phyloP scores from a whole-genome alignment of 2,329 filamentous ascomycete genomes.

The Hawksworthiomyces lignivorus region DNA sequence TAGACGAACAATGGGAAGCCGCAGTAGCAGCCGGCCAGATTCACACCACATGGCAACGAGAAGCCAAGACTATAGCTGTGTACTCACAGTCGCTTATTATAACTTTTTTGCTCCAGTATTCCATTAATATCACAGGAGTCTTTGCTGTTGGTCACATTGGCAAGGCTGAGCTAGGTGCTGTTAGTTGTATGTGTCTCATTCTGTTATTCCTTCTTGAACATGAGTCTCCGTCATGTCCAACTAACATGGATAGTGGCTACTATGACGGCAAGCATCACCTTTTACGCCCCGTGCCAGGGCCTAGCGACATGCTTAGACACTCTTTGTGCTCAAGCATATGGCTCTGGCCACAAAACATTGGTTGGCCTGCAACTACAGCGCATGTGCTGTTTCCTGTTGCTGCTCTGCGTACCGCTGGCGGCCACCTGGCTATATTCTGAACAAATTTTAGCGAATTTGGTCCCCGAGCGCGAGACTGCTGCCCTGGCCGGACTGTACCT shows the following conservation, averaged over 20 bases:
- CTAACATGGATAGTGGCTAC: constrained; percentile 41
- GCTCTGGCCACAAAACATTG: constrained; percentile 79
- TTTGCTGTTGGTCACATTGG: constrained; percentile 72
- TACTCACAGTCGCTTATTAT: constrained; percentile 65
- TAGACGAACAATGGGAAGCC: constrained; percentile 75
- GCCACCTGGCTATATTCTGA: constrained; percentile 62
- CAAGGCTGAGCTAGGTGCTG: constrained; percentile 59
- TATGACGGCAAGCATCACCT: constrained; percentile 76
- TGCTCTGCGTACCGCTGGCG: constrained; percentile 63
- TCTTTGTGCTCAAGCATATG: constrained; percentile 87
- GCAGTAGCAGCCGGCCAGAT: constrained; percentile 75
- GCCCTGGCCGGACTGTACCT: constrained; percentile 66
- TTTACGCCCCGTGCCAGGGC: constrained; percentile 72
- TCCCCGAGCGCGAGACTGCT: constrained; percentile 66
- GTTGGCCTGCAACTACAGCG: constrained; percentile 77
- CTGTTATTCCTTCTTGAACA: background rate
- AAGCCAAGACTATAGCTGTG: constrained; percentile 68
- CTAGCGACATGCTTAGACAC: constrained; percentile 87
- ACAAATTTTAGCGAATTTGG: constrained; percentile 54
- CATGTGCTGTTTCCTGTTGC: constrained; percentile 68
- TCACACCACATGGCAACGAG: constrained; percentile 83
- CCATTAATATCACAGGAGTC: constrained; percentile 72
- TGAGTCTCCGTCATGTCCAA: background rate
- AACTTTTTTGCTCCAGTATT: constrained; percentile 76
- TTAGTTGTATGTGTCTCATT: constrained; percentile 37